phyloP scores from a whole-genome alignment of 1,284 basidiomycete genomes.

The Ustilago xerochloae region DNA sequence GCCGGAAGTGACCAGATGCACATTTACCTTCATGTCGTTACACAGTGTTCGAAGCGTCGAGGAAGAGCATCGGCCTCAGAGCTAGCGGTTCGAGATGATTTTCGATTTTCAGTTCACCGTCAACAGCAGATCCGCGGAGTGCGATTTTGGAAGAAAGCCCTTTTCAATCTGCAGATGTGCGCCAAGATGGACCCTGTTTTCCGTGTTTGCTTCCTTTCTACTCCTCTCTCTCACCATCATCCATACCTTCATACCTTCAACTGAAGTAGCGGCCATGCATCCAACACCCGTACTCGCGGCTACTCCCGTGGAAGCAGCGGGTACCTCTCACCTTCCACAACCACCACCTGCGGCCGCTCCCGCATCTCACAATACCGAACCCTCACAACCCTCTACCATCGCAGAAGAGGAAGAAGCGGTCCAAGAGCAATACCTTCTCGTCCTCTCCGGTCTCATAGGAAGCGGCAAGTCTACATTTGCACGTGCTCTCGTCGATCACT shows the following conservation, averaged over 20 bases:
- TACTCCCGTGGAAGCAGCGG: background rate
- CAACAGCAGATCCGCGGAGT: conserved; percentile 3
- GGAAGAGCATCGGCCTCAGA: too few species aligned
- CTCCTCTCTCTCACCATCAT: background rate
- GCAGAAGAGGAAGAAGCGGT: background rate
- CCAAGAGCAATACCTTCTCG: conserved; percentile 32
- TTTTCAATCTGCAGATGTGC: background rate
- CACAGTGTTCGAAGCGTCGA: too few species aligned
- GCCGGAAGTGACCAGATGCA: too few species aligned
- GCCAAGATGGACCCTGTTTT: conserved; percentile 2
- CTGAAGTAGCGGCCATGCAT: conserved; percentile 5
- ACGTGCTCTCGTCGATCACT: conserved; percentile 31
- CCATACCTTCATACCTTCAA: background rate
- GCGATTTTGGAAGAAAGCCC: conserved; percentile 3
- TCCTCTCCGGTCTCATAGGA: conserved; percentile 42
- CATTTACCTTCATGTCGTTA: too few species aligned
- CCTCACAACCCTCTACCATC: background rate
- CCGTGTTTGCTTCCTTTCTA: background rate
- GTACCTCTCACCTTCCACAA: background rate
- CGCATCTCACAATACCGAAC: background rate
- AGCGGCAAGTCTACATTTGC: conserved; percentile 51
- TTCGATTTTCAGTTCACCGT: too few species aligned
- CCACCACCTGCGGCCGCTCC: background rate
- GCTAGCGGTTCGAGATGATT: too few species aligned
- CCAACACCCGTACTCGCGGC: conserved; percentile 23